These are phyloP conservation scores for Scheffersomyces illinoinensis DNA, from an alignment of 1,139 yeast genomes.

Conservation along the genomic window DNA sequence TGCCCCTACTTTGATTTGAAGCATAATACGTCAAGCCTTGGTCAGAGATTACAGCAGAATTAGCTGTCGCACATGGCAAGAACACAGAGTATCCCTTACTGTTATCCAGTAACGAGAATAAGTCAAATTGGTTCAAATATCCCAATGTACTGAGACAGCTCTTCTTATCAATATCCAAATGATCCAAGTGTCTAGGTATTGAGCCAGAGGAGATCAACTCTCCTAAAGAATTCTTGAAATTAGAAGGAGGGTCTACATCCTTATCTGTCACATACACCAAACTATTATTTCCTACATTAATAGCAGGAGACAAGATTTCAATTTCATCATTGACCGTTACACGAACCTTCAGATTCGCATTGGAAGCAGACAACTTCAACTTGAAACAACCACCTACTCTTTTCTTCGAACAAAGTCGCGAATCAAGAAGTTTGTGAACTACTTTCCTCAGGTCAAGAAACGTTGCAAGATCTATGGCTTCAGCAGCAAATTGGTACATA, in stretches of 20 bases:
- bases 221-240: conserved; percentile 39
- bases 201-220: conserved; percentile 40
- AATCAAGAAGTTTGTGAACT: conserved; percentile 20
- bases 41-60: neutral
- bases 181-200: conserved; percentile 30
- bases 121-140: conserved; percentile 29
- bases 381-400: conserved; percentile 44
- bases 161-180: conserved; percentile 33
- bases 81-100: conserved; percentile 70
- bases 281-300: conserved; percentile 49
- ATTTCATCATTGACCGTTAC: conserved; percentile 39
- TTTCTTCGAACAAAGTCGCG: conserved; percentile 37
- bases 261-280: conserved; percentile 64
- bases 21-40: neutral
- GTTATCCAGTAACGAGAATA: conserved; percentile 48
- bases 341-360: conserved; percentile 34
- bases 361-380: conserved; percentile 44
- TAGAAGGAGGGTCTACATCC: conserved; percentile 41
- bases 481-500: conserved; percentile 70
- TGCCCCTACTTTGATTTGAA: conserved; percentile 16
- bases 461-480: conserved; percentile 34
- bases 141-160: conserved; percentile 40
- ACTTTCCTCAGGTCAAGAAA: conserved; percentile 2
- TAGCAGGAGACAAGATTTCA: conserved; percentile 41
- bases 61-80: conserved; percentile 64